Conservation (phyloP, 1,284 basidiomycete species). For the Puccinia hordei region DNA sequence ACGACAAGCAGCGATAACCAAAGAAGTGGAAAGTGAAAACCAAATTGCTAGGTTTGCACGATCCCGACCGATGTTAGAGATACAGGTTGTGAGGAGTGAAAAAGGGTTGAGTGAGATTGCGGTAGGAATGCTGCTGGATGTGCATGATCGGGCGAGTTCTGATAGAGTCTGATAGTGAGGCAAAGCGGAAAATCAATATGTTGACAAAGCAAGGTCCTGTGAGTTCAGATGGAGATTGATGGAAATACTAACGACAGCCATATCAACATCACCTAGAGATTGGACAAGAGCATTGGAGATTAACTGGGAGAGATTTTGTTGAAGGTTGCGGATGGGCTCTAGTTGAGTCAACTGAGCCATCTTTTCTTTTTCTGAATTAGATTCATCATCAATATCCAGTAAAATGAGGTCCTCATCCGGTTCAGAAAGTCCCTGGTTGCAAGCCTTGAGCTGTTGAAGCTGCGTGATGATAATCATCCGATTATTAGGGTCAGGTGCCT, state of each 20-base stretch:
- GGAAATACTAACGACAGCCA: constrained; percentile 52
- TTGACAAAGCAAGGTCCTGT: not conserved
- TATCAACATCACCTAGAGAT: constrained; percentile 53
- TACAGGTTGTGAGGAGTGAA: constrained; percentile 25
- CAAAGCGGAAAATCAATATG: constrained; percentile 2
- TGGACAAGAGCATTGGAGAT: constrained; percentile 52
- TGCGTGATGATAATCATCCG: constrained; percentile 54
- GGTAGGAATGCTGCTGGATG: constrained; percentile 35
- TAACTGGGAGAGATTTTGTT: constrained; percentile 49
- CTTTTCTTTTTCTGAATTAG: constrained; percentile 47
- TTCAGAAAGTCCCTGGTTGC: constrained; percentile 55
- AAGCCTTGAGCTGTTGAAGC: constrained; percentile 55
- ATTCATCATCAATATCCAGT: constrained; percentile 54
- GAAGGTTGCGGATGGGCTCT: constrained; percentile 51
- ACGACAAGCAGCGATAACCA: constrained; percentile 23
- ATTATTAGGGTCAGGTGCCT: constrained; percentile 44
- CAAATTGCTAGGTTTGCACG: constrained; percentile 35
- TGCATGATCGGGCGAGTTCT: constrained; percentile 32
- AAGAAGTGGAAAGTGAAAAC: constrained; percentile 45
- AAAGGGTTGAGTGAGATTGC: constrained; percentile 34
- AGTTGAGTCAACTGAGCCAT: constrained; percentile 48
- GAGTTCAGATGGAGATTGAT: not conserved
- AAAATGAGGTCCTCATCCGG: constrained; percentile 56
- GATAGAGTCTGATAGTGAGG: constrained; percentile 16
- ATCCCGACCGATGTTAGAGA: constrained; percentile 28